Evolutionary conservation across 2,329 filamentous ascomycete species (phyloP).

Genomic region (Cryphonectria japonica): DNA sequence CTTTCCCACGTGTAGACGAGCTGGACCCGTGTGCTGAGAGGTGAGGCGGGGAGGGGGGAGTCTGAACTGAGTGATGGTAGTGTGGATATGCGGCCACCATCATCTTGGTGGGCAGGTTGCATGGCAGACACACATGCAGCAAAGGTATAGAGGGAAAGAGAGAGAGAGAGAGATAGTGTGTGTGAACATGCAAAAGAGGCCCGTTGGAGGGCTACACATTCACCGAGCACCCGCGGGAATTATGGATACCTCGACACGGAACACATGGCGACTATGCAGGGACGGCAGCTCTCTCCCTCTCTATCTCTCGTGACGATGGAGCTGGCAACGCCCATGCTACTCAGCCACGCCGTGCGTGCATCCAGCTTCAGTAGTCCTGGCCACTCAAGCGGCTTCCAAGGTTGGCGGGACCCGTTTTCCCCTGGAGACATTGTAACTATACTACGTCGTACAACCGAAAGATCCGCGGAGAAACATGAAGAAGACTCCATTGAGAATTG

Average conservation of each 20-base stretch:
- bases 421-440: background rate
- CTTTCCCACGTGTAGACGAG: background rate
- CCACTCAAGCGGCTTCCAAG: background rate
- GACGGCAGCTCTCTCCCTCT: background rate
- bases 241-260: conserved; percentile 10
- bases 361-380: background rate
- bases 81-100: background rate
- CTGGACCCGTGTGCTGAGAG: conserved; percentile 3
- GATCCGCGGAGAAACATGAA: background rate
- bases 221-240: background rate
- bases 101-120: background rate
- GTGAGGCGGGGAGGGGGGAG: conserved; percentile 8
- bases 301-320: background rate
- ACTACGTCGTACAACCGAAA: background rate
- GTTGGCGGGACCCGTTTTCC: background rate
- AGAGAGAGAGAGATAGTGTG: background rate
- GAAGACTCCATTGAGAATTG: background rate
- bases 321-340: background rate
- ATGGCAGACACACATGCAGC: conserved; percentile 7
- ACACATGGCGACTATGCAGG: conserved; percentile 9
- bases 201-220: background rate
- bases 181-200: background rate
- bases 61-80: conserved; percentile 5
- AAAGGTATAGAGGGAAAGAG: background rate
- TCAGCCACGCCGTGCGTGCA: background rate